These are phyloP conservation scores for Neopestalotiopsis rosae DNA, from an alignment of 2,329 filamentous ascomycete genomes.

Conservation along the genomic window DNA sequence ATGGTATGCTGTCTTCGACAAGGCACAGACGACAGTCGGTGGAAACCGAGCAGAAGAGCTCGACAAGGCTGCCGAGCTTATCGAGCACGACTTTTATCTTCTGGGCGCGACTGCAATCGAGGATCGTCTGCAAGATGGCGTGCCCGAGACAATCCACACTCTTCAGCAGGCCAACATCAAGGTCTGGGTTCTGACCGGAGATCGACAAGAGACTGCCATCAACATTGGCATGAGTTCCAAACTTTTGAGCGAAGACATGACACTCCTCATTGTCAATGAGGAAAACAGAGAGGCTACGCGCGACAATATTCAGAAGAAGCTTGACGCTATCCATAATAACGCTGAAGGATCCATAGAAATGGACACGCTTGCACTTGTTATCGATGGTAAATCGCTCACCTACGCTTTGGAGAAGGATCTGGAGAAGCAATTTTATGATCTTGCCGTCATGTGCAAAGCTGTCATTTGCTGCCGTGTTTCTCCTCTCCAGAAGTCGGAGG, in stretches of 20 bases:
- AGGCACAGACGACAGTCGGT: constrained; percentile 85
- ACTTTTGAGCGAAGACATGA: constrained; percentile 98
- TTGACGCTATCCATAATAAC: constrained; percentile 87
- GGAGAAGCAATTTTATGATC: constrained; percentile 90
- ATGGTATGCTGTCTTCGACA: constrained; percentile 87
- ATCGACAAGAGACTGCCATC: constrained; percentile 98
- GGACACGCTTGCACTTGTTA: constrained; percentile 88
- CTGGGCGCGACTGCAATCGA: constrained; percentile 97
- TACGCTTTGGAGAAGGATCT: constrained; percentile 92
- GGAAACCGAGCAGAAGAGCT: constrained; percentile 93
- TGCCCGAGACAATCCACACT: constrained; percentile 97
- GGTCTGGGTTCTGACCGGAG: constrained; percentile 96
- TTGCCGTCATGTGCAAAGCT: constrained; percentile 97
- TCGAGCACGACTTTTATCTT: constrained; percentile 89
- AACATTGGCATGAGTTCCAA: constrained; percentile 99
- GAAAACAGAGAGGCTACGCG: constrained; percentile 79
- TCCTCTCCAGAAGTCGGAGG: constrained; percentile 93
- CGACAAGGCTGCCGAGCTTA: constrained; percentile 95
- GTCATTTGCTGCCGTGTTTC: constrained; percentile 98
- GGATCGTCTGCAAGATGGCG: constrained; percentile 94
- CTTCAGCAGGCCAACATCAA: constrained; percentile 97
- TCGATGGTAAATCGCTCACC: constrained; percentile 94
- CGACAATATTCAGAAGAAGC: constrained; percentile 91
- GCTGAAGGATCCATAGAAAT: constrained; percentile 76
- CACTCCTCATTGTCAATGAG: constrained; percentile 94